Conservation (phyloP, 2,329 filamentous ascomycete genomes). For the Triangularia setosa region DNA sequence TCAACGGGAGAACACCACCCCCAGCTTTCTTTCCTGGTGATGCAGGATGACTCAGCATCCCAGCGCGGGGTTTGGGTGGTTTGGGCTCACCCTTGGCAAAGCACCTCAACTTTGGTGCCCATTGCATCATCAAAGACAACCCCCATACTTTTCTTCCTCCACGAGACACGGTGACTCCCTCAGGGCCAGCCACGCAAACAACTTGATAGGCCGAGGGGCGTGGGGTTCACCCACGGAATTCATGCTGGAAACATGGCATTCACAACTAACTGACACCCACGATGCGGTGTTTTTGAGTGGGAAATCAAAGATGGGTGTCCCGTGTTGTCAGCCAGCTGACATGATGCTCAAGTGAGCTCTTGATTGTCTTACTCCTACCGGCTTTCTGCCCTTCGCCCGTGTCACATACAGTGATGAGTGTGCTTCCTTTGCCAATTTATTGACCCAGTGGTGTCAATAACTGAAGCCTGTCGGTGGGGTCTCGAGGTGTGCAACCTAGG, state of each 20-base stretch:
- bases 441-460: neutral
- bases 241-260: neutral
- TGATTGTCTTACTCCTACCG: neutral
- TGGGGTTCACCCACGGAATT: neutral
- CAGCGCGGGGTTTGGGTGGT: slow-evolving; percentile 8
- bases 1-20: neutral
- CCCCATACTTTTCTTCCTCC: slow-evolving; percentile 7
- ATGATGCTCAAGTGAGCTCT: neutral
- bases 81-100: slow-evolving; percentile 11
- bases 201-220: neutral
- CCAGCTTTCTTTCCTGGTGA: neutral
- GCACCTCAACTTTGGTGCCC: slow-evolving; percentile 18
- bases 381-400: neutral
- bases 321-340: neutral
- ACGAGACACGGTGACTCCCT: neutral
- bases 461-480: neutral
- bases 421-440: neutral
- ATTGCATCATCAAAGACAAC: slow-evolving; percentile 23
- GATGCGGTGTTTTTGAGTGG: neutral
- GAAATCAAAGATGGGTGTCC: neutral
- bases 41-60: neutral
- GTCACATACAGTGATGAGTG: neutral
- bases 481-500: neutral
- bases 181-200: neutral
- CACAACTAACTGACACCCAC: neutral